phyloP scores from a whole-genome alignment of 2,329 filamentous ascomycete species.

The Thelonectria olida region DNA sequence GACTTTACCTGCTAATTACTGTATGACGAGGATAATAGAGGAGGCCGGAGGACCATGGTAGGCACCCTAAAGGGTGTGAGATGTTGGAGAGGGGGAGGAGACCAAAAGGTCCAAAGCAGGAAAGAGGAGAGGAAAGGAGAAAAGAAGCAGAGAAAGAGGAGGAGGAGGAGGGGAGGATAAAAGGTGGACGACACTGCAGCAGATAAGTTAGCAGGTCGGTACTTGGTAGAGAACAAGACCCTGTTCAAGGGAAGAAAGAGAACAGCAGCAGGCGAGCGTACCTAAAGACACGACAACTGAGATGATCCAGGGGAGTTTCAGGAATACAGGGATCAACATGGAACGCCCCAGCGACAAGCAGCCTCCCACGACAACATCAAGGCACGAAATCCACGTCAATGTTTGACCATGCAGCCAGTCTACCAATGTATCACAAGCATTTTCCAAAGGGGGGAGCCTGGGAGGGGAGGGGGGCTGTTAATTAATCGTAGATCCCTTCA shows the following conservation, averaged over 20 bases:
- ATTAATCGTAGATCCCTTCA: slow-evolving; percentile 18
- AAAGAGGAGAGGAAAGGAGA: slow-evolving; percentile 16
- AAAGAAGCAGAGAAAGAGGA: slow-evolving; percentile 12
- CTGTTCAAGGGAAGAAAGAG: not conserved
- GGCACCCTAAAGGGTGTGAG: not conserved
- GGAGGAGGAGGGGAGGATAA: slow-evolving; percentile 23
- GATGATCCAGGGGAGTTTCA: slow-evolving; percentile 42
- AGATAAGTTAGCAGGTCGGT: not conserved
- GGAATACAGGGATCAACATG: slow-evolving; percentile 40
- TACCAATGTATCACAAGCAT: slow-evolving; percentile 1
- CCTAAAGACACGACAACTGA: slow-evolving; percentile 14
- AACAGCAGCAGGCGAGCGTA: not conserved
- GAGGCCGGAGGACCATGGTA: not conserved
- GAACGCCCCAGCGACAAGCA: slow-evolving; percentile 26
- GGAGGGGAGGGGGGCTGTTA: not conserved
- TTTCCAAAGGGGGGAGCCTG: not conserved
- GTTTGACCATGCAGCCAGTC: not conserved
- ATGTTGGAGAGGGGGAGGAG: not conserved
- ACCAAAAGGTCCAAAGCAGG: slow-evolving; percentile 10
- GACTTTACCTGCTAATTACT: not conserved
- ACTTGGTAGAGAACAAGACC: not conserved
- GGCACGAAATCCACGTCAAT: slow-evolving; percentile 17
- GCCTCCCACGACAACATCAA: slow-evolving; percentile 14
- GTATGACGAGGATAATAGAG: not conserved
- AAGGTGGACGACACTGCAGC: slow-evolving; percentile 14